Evolutionary conservation across 306 rosid genomes (phyloP), one percentile per base, ranked within the genome.

Genomic region (Dalbergia oliveri): DNA sequence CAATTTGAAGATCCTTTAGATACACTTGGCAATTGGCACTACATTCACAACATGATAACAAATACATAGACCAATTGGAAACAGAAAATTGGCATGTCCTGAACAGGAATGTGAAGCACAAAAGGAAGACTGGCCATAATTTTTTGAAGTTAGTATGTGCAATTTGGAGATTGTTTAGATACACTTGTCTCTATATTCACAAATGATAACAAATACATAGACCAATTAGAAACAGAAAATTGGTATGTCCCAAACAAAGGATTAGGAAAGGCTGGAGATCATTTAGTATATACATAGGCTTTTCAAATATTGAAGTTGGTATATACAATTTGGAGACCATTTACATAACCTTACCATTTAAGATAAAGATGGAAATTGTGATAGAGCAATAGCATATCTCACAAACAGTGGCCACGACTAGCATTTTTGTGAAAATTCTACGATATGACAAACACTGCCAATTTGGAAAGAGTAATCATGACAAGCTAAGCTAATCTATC

Each of bases 81-180:
- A 69, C 54, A 59, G 41, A 67, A 64, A 64, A 23, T 64, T 11
- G 53, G 44, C 37, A 73, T 12, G 41, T 74, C 43, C 78, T 45
- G 44, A 73, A 23, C 39, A 60, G 68, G 43, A 59, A 75, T 11
- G 50, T 19, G 63, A 56, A 54, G 57, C 26, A 60, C 9, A 69
- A 58, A 35, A 31, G 18, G 16, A 50, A 11, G 51, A 66, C 56
- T 64, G 18, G 47, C 64, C 18, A 74, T n/a, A 78, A 83, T 72
- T 76, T 51, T 62, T 60, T 53, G 14, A 58, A 49, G 21, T 64
- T 56, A 64, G 60, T 19, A 58, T 70, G 47, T 73, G 65, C 60
- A 72, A 49, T 26, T 61, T 33, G 66, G 69, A 73, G 61, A 72
- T 75, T n/a, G 21, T 75, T 64, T 43, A 78, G 69, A 69, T 56